phyloP scores from a whole-genome alignment of 1,284 basidiomycete species.

The Fomitopsis pinicola region DNA sequence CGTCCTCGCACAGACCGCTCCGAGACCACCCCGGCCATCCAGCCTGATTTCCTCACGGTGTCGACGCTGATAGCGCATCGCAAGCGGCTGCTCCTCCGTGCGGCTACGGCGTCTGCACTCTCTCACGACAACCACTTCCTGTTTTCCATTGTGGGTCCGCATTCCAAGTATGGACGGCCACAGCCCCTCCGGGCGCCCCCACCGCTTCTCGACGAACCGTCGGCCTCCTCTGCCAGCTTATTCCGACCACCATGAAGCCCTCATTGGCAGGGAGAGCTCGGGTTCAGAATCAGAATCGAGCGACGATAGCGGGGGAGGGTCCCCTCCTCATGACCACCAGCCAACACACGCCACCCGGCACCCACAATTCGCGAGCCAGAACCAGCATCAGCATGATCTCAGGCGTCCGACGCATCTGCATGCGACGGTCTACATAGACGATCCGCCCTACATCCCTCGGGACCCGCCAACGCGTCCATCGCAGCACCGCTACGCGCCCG shows the following conservation, averaged over 20 bases:
- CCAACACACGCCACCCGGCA: slow-evolving; percentile 9
- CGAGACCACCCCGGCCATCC: background rate
- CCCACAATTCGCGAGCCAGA: slow-evolving; percentile 11
- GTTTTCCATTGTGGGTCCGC: slow-evolving; percentile 20
- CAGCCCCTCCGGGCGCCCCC: slow-evolving; percentile 20
- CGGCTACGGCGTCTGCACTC: slow-evolving; percentile 9
- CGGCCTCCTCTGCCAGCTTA: slow-evolving; percentile 13
- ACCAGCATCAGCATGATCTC: slow-evolving; percentile 10
- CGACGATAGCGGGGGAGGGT: slow-evolving; percentile 12
- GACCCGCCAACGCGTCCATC: slow-evolving; percentile 7
- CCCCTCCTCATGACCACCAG: slow-evolving; percentile 11
- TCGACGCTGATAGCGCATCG: slow-evolving; percentile 12
- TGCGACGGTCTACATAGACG: slow-evolving; percentile 20
- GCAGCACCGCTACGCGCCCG: slow-evolving; percentile 6
- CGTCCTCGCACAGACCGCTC: background rate
- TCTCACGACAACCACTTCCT: slow-evolving; percentile 21
- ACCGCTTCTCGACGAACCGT: slow-evolving; percentile 14
- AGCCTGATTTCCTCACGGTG: slow-evolving; percentile 7
- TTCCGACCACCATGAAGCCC: slow-evolving; percentile 10
- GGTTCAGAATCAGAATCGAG: slow-evolving; percentile 17
- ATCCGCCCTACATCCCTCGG: slow-evolving; percentile 18
- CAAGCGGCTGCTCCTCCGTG: slow-evolving; percentile 10
- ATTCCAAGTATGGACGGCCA: slow-evolving; percentile 23
- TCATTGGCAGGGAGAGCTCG: slow-evolving; percentile 12
- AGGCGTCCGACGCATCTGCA: slow-evolving; percentile 9